Conservation (phyloP, 257 asterid species). For the Plantago major region DNA sequence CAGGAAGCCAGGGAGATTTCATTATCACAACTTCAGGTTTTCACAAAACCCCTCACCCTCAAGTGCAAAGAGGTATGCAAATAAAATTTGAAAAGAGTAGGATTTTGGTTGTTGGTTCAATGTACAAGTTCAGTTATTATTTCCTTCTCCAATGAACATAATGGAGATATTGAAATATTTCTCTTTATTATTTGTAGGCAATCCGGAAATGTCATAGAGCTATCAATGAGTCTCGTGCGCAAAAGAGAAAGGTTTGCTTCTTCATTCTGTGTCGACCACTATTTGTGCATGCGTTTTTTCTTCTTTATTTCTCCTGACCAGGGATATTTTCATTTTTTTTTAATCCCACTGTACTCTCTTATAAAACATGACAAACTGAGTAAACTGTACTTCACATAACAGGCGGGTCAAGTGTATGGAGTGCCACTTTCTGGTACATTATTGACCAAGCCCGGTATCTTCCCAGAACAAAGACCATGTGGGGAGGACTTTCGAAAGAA, state of each 20-base stretch:
- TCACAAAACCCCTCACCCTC: slow-evolving; percentile 56
- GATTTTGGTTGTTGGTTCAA: slow-evolving; percentile 7
- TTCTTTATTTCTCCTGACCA: slow-evolving; percentile 6
- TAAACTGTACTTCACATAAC: slow-evolving; percentile 22
- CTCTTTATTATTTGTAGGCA: slow-evolving; percentile 48
- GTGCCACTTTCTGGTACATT: slow-evolving; percentile 85
- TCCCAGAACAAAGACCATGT: slow-evolving; percentile 89
- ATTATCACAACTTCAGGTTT: slow-evolving; percentile 67
- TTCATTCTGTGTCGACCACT: slow-evolving; percentile 19
- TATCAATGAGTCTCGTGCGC: slow-evolving; percentile 91
- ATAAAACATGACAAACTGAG: slow-evolving; percentile 13
- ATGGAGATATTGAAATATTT: slow-evolving; percentile 15
- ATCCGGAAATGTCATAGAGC: slow-evolving; percentile 92
- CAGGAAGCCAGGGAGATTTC: slow-evolving; percentile 86
- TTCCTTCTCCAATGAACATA: neutral
- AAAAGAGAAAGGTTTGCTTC: slow-evolving; percentile 78
- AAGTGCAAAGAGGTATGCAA: slow-evolving; percentile 84
- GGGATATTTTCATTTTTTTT: slow-evolving; percentile 15
- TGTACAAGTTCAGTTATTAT: slow-evolving; percentile 7
- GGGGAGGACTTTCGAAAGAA: slow-evolving; percentile 93
- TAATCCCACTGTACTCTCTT: neutral
- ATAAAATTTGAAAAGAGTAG: slow-evolving; percentile 9
- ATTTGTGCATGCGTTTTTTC: slow-evolving; percentile 8
- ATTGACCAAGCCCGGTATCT: slow-evolving; percentile 64
- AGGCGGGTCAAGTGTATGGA: slow-evolving; percentile 99